Evolutionary conservation across 139 green algal species (phyloP).

Genomic region (Volvox reticuliferus): DNA sequence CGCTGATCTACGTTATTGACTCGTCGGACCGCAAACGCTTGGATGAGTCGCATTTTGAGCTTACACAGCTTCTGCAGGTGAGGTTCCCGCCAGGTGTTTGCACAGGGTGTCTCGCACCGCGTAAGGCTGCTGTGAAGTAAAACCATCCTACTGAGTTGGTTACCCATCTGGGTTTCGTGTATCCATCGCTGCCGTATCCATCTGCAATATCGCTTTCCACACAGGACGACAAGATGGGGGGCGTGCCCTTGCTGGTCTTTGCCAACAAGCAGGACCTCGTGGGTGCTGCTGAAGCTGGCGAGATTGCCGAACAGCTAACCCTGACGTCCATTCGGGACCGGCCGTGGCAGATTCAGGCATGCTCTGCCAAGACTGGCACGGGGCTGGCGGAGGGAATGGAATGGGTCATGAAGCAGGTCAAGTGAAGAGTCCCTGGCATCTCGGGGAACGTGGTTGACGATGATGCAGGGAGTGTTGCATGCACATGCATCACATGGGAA

Average conservation of each 20-base stretch:
- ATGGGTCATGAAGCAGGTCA: constrained; percentile 83
- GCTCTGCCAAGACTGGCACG: constrained; percentile 73
- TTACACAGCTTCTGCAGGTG: constrained; percentile 69
- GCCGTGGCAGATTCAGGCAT: constrained; percentile 85
- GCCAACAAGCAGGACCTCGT: constrained; percentile 91
- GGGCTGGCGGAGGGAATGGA: constrained; percentile 81
- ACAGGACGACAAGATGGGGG: constrained; percentile 83
- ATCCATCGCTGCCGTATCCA: no score
- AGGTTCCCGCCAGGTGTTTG: not conserved
- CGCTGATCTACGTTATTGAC: constrained; percentile 89
- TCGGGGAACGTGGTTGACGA: no score
- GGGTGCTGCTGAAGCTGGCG: constrained; percentile 63
- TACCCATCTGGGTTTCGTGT: no score
- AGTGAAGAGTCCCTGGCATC: constrained; percentile 46
- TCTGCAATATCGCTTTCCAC: not conserved
- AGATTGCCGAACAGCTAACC: constrained; percentile 76
- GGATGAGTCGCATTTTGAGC: constrained; percentile 77
- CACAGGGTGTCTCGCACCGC: not conserved
- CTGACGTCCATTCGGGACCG: constrained; percentile 76
- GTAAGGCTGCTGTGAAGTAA: no score
- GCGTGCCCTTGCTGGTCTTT: constrained; percentile 81
- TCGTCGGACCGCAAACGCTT: constrained; percentile 80
- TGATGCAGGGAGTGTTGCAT: no score
- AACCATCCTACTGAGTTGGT: no score
- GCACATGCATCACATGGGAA: no score